Conservation (phyloP, 192 early-diverging fungal species). For the Entomortierella beljakovae region DNA sequence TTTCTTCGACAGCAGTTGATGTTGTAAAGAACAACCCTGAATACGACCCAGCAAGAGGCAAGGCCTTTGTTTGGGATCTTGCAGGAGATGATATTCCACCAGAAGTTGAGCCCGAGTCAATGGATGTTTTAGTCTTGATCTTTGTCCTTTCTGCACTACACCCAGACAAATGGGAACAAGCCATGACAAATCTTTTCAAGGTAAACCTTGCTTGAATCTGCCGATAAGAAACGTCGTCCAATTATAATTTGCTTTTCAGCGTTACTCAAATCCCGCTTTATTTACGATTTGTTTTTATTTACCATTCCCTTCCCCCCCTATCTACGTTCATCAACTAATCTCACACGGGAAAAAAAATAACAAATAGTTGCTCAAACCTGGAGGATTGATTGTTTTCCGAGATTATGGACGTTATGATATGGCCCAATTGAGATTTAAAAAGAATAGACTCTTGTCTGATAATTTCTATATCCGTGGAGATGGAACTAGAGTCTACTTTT, state of each 20-base stretch:
- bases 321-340: not conserved
- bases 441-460: slow-evolving; percentile 87
- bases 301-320: not conserved
- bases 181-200: slow-evolving; percentile 83
- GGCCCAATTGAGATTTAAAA: slow-evolving; percentile 97
- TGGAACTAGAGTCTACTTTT: slow-evolving; percentile 96
- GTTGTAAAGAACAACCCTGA: slow-evolving; percentile 84
- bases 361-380: slow-evolving; percentile 80
- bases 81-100: slow-evolving; percentile 76
- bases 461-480: slow-evolving; percentile 99
- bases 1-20: slow-evolving; percentile 88
- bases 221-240: not conserved
- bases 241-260: too few relatives aligned
- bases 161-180: slow-evolving; percentile 85
- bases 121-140: slow-evolving; percentile 94
- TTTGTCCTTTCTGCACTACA: slow-evolving; percentile 97
- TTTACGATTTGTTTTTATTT: not conserved
- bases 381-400: slow-evolving; percentile 89
- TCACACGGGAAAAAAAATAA: not conserved
- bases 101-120: slow-evolving; percentile 78
- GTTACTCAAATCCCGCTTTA: not conserved
- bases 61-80: slow-evolving; percentile 97
- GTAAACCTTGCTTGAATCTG: slow-evolving; percentile 32
- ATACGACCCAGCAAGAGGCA: slow-evolving; percentile 78
- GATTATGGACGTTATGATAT: slow-evolving; percentile 99